Evolutionary conservation across 2,329 filamentous ascomycete species (phyloP).

Genomic region (Alternaria viburni): DNA sequence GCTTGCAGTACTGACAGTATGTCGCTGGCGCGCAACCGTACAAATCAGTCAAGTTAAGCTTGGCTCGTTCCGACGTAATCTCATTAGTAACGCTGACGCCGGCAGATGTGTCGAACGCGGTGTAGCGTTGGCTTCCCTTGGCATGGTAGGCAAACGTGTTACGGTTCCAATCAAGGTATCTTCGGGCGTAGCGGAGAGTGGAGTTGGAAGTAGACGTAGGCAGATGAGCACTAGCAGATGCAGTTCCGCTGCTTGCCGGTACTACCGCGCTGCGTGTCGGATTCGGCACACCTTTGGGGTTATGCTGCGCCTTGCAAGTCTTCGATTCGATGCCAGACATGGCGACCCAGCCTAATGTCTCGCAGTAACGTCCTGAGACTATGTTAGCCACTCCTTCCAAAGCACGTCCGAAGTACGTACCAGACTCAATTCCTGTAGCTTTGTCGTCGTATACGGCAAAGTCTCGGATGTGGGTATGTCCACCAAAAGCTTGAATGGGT

Average conservation of each 20-base stretch:
- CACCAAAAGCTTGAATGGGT: slow-evolving; percentile 70
- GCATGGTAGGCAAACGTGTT: slow-evolving; percentile 70
- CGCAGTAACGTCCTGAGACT: slow-evolving; percentile 63
- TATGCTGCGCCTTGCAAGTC: slow-evolving; percentile 51
- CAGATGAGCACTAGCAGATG: slow-evolving; percentile 38
- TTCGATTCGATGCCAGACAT: slow-evolving; percentile 63
- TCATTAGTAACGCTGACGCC: slow-evolving; percentile 57
- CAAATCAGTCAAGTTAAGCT: slow-evolving; percentile 62
- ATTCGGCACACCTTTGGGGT: slow-evolving; percentile 52
- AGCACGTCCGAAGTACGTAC: slow-evolving; percentile 15
- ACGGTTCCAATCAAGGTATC: slow-evolving; percentile 73
- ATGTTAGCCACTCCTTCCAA: neutral
- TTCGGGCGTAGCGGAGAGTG: slow-evolving; percentile 59
- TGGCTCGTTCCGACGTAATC: slow-evolving; percentile 59
- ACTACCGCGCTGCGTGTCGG: slow-evolving; percentile 48
- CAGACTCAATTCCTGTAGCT: slow-evolving; percentile 67
- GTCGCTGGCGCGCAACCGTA: slow-evolving; percentile 67
- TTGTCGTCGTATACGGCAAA: slow-evolving; percentile 68
- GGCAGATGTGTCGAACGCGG: slow-evolving; percentile 56
- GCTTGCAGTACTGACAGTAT: slow-evolving; percentile 64
- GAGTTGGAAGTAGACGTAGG: slow-evolving; percentile 40
- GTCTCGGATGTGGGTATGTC: slow-evolving; percentile 70
- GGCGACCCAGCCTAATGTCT: slow-evolving; percentile 72
- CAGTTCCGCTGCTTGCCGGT: slow-evolving; percentile 37
- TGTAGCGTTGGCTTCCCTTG: slow-evolving; percentile 53